Percentiles rank a stretch among this genome's conserved stretches.
These are phyloP conservation scores for Ogataea saltuana DNA, from an alignment of 805 yeast species.

Conservation along the genomic window DNA sequence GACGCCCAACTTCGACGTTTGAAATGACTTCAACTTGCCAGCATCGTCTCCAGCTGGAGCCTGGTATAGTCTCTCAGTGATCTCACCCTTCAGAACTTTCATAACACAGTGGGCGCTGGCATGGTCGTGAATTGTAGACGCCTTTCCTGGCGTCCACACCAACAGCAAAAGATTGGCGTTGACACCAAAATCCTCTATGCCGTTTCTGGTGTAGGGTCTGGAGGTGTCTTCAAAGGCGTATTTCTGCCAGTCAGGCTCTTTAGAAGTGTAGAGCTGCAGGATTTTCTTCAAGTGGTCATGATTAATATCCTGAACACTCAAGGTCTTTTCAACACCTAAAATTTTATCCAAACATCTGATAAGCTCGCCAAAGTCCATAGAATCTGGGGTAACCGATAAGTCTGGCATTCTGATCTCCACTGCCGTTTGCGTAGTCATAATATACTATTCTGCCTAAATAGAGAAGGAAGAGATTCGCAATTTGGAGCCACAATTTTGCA, in stretches of 20 bases:
- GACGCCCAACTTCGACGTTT: conserved; percentile 30
- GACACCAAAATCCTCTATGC: conserved; percentile 69
- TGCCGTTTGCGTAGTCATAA: conserved; percentile 6
- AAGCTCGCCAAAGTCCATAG: conserved; percentile 31
- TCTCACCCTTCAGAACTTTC: conserved; percentile 62
- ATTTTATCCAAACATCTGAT: conserved; percentile 36
- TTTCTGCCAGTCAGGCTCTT: conserved; percentile 55
- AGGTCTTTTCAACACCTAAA: conserved; percentile 36
- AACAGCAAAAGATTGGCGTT: conserved; percentile 67
- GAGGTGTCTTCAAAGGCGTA: conserved; percentile 56
- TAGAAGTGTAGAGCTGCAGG: conserved; percentile 50
- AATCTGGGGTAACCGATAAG: conserved; percentile 4
- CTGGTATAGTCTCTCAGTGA: conserved; percentile 58
- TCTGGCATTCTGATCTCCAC: not conserved
- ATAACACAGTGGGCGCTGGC: conserved; percentile 76
- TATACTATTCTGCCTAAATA: not conserved
- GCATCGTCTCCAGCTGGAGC: conserved; percentile 38
- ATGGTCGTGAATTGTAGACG: conserved; percentile 71
- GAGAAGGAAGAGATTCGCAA: conserved; percentile 2
- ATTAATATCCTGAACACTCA: conserved; percentile 49
- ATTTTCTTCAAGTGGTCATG: conserved; percentile 44
- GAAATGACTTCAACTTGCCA: conserved; percentile 28
- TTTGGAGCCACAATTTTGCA: conserved; percentile 5
- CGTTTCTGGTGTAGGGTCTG: conserved; percentile 64
- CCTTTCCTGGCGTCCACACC: conserved; percentile 70